Evolutionary conservation across 2,329 filamentous ascomycete genomes (phyloP), one percentile per base, ranked within the genome.

Genomic region (Exophiala dermatitidis): DNA sequence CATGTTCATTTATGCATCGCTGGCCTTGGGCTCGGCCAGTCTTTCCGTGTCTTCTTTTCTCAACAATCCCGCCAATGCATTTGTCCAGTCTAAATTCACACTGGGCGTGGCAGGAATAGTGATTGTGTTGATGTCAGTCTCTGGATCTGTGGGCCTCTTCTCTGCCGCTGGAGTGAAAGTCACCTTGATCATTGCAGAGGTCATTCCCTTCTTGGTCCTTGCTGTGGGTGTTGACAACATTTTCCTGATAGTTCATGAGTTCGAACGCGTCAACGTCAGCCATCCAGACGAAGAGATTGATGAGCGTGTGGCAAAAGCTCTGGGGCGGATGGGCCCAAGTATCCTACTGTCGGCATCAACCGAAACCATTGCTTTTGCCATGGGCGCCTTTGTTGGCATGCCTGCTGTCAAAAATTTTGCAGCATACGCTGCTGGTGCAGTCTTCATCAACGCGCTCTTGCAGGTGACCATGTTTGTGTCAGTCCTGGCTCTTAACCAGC

Each of bases 171-270:
- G 90, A 1, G 81, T 98, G 65, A 96, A 95, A 71, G 93, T 91
- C 9, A 98, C 93, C 0, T 76, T 98, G 61, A 98, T 98, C 65
- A 98, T 98, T 57, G 91, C 94, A 3, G 93, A 98, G 67, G 93
- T 98, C 57, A 98, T 98, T 60, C 93, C 93, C 0, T 98, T 98
- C 70, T 84, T 98, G 60, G 91, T 98, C 6, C 75, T 98, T 19
- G 93, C 93, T 8, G 90, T 98, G 30, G 93, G 93, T 43, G 94
- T 98, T 2, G 93, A 98, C 77, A 98, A 98, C 66, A 97, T 98
- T 64, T 98, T 98, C 73, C 75, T 98, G 52, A 95, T 98, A 54
- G 93, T 98, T 0, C 93, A 98, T 70, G 93, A 98, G 70, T 95
- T 98, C 55, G 93, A 98, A 67, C 81, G 93, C 31, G 87, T 96